Evolutionary conservation across 441 rosid species (phyloP), one percentile per base, ranked within the genome.

Genomic region (Adansonia rubrostipa): DNA sequence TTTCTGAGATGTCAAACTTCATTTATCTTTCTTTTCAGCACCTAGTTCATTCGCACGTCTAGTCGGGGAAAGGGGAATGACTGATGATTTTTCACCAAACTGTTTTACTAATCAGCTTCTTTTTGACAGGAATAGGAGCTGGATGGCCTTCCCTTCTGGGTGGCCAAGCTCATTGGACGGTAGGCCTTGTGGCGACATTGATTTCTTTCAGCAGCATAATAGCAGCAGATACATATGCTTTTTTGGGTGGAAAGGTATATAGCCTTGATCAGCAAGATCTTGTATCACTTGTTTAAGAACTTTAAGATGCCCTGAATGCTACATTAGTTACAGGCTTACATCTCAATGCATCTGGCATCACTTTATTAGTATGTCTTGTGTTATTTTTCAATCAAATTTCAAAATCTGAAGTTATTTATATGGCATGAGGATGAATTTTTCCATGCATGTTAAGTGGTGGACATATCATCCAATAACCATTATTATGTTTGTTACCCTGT

Each of bases 141-240:
- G 75, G 85, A 40, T 94, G 99, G 98, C 98, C 97, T 40, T 72
- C 87, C 82, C 89, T 94, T 84, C 91, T 96, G 73, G 95, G 98
- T 54, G 99, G 98, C 56, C 97, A 84, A 87, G 85, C 93, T 84
- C 99, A 94, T 77, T 96, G 98, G 99, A 94, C 98, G 1, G 96
- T 96, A 36, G 99, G 99, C 28, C 98, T 95, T 75, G 98, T 92
- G 73, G 99, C 99, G 15, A 90, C 99, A 13, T 86, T 95, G 86
- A 87, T 89, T 61, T 88, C 98, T 33, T 28, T 93, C 53, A 92
- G 97, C 84, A 83, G 96, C 87, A 89, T 95, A 72, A 91, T 95
- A 80, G 95, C 97, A 10, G 90, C 97, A 6, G 96, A 93, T 84
- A 91, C 99, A 33, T 96, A 77, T 86, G 98, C 98, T 56, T 96